Percentiles rank a stretch among this genome's conserved stretches.
phyloP scores from a whole-genome alignment of 1,284 basidiomycete genomes.

The Peniophora sp. region DNA sequence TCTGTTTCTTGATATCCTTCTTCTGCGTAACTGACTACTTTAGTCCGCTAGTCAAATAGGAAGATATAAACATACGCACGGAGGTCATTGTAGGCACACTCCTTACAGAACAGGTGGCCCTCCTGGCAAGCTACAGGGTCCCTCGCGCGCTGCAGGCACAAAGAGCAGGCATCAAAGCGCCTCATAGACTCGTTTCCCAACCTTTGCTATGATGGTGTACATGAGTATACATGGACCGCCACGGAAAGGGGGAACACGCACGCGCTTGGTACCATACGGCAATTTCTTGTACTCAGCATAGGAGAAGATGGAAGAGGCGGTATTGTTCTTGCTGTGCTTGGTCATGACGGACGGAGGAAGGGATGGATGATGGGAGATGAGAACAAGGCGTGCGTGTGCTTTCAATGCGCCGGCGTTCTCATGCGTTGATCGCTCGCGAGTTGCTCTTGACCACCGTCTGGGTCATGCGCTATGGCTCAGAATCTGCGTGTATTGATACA shows the following conservation, averaged over 20 bases:
- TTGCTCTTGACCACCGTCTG: too few relatives aligned
- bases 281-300: slow-evolving; percentile 81
- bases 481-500: too few relatives aligned
- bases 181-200: slow-evolving; percentile 88
- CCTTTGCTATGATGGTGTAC: slow-evolving; percentile 51
- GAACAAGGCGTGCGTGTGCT: too few relatives aligned
- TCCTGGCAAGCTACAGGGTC: slow-evolving; percentile 76
- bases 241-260: slow-evolving; percentile 22
- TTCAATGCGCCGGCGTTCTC: too few relatives aligned
- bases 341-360: slow-evolving; percentile 42
- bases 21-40: slow-evolving; percentile 68
- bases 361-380: too few relatives aligned
- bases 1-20: slow-evolving; percentile 82
- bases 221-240: slow-evolving; percentile 7
- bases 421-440: too few relatives aligned
- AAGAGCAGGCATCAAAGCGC: slow-evolving; percentile 77
- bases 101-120: slow-evolving; percentile 89
- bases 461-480: too few relatives aligned
- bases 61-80: slow-evolving; percentile 33
- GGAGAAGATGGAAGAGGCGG: slow-evolving; percentile 78
- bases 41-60: slow-evolving; percentile 7
- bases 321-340: slow-evolving; percentile 86
- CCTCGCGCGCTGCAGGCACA: slow-evolving; percentile 74
- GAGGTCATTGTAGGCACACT: slow-evolving; percentile 75
- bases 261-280: slow-evolving; percentile 73